These are phyloP conservation scores for Backusella sp. DNA, from an alignment of 192 early-diverging fungal genomes.

Conservation along the genomic window DNA sequence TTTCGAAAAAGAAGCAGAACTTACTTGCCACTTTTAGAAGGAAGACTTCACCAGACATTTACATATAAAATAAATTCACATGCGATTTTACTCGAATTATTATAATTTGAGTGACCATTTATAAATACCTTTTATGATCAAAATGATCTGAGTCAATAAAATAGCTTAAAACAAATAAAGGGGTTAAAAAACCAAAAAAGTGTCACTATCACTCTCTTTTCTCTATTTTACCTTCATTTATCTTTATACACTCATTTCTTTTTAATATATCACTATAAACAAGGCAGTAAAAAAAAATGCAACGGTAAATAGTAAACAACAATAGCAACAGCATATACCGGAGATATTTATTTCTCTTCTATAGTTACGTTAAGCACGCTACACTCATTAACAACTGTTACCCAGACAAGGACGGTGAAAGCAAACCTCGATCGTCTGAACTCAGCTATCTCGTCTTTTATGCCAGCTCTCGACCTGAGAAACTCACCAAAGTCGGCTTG, in stretches of 20 bases:
- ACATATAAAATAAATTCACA: neutral
- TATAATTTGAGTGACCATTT: slow-evolving; percentile 1
- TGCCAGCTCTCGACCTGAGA: slow-evolving; percentile 81
- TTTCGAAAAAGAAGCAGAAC: neutral
- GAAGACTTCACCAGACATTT: slow-evolving; percentile 1
- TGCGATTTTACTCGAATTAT: neutral
- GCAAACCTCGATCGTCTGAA: slow-evolving; percentile 72
- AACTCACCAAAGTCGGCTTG: slow-evolving; percentile 85
- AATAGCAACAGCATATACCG: neutral
- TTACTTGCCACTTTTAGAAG: neutral
- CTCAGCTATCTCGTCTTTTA: slow-evolving; percentile 89
- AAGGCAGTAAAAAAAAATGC: neutral
- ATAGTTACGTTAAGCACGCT: slow-evolving; percentile 74
- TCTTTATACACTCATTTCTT: neutral
- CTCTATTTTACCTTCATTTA: neutral
- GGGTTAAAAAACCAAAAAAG: neutral
- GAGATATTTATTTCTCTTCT: neutral
- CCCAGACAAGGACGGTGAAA: slow-evolving; percentile 62
- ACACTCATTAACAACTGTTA: slow-evolving; percentile 77
- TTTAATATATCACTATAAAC: neutral
- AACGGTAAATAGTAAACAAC: neutral
- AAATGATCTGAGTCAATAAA: slow-evolving; percentile 4
- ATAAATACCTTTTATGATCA: neutral
- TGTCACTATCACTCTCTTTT: neutral
- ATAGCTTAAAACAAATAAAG: slow-evolving; percentile 1